Conservation (phyloP, 768 basidiomycete genomes). For the Naganishia kalamii region DNA sequence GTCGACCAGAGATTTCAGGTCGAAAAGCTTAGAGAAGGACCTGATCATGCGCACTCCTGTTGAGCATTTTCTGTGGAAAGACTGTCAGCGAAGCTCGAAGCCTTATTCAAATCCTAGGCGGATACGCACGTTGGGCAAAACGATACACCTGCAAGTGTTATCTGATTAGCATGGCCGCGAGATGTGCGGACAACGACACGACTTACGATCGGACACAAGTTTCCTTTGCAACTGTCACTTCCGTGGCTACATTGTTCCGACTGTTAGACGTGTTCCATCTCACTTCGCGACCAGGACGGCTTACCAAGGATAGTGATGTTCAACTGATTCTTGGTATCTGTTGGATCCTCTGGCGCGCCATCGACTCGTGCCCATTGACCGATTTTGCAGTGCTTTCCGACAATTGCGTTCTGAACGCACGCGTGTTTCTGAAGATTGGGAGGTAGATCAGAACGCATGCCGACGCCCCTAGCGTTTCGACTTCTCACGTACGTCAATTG, state of each 20-base stretch:
- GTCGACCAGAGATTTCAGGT: background rate
- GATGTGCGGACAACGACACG: background rate
- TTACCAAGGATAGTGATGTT: constrained; percentile 49
- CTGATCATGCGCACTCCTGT: constrained; percentile 45
- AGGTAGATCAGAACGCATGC: background rate
- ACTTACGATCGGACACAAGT: constrained; percentile 44
- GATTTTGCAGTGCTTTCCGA: constrained; percentile 47
- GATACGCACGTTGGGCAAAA: constrained; percentile 46
- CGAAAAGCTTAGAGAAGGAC: constrained; percentile 46
- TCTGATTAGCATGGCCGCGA: background rate
- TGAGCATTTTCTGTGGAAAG: constrained; percentile 44
- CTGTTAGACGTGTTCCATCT: background rate
- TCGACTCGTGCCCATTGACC: constrained; percentile 50
- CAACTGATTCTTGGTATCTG: constrained; percentile 44
- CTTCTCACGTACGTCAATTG: constrained; percentile 40
- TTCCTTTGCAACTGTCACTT: constrained; percentile 49
- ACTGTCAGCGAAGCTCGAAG: background rate
- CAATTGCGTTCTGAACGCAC: constrained; percentile 47
- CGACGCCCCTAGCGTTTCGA: background rate
- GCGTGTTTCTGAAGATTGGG: constrained; percentile 39
- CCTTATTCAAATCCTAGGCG: background rate
- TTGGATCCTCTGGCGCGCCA: constrained; percentile 36
- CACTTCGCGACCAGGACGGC: constrained; percentile 11
- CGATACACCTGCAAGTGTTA: constrained; percentile 45
- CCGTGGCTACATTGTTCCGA: constrained; percentile 40